Evolutionary conservation across 306 rosid genomes (phyloP).

Genomic region (Vicia faba): DNA sequence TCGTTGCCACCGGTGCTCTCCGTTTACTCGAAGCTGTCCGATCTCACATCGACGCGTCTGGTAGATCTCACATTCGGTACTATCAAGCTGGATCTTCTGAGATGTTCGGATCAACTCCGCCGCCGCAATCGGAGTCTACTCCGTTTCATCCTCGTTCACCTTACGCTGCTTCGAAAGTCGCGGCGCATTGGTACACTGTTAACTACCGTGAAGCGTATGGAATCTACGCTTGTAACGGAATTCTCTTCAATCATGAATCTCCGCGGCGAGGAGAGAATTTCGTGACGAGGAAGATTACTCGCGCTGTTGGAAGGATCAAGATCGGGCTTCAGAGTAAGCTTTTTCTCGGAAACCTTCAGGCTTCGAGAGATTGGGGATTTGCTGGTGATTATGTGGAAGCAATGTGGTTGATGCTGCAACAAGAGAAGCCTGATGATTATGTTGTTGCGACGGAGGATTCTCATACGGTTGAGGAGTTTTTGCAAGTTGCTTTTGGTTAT

Average conservation of each 20-base stretch:
- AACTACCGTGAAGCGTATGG: constrained; percentile 97
- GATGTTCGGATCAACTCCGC: constrained; percentile 92
- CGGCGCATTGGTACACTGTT: constrained; percentile 99
- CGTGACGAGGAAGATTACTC: constrained; percentile 88
- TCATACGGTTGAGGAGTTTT: constrained; percentile 89
- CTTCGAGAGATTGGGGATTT: constrained; percentile 97
- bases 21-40: constrained; percentile 93
- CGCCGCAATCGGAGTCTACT: constrained; percentile 83
- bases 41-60: constrained; percentile 77
- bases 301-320: constrained; percentile 96
- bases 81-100: constrained; percentile 99
- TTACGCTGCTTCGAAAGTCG: constrained; percentile 90
- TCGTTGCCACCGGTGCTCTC: constrained; percentile 92
- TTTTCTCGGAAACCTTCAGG: constrained; percentile 79
- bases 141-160: constrained; percentile 98
- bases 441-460: constrained; percentile 98
- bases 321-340: constrained; percentile 84
- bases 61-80: constrained; percentile 66
- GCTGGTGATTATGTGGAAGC: constrained; percentile 98
- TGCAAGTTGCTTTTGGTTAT: constrained; percentile 80
- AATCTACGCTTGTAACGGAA: constrained; percentile 86
- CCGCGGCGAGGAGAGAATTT: constrained; percentile 95
- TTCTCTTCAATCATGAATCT: constrained; percentile 88
- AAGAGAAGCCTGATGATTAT: constrained; percentile 87
- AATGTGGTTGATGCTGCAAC: constrained; percentile 99